Base-by-base conservation (phyloP, 1,139 yeast genomes). In the Pichia terricola region DNA sequence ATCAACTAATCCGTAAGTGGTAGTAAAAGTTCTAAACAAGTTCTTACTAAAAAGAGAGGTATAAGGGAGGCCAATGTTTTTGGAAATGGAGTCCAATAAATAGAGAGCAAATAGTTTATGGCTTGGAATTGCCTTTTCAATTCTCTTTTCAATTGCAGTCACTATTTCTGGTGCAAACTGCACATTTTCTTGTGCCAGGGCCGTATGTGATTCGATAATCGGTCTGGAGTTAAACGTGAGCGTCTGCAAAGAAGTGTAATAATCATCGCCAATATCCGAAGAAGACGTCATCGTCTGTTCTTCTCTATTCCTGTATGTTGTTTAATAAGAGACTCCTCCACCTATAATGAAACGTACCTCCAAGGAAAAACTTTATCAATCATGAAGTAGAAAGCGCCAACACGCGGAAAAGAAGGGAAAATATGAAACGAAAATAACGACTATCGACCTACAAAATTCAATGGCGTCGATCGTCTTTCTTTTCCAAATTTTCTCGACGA, bases 171-270 rank as follows among this genome's bases (percentile, higher is more conserved):
- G 78, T 5, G 97, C 96, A 44, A 74, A 77, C 41, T 75, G 73
- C 31, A 78, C 72, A 60, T 86, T 86, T 58, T 91, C 97, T 54
- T 77, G 83, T 9, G 98, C 97, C 45, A 88, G 77, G 40, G 76
- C 72, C n/a, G 98, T 91, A 54, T 89, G 72, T 42, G 79, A 82
- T 42, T 84, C 82, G 53, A 91, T 91, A 44, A 89, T 84, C 11
- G 96, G 96, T 48, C 89, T 73, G 6, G 96, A 86, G 62, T 88
- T 89, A 66, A 83, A 81, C 7, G 95, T 87, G 53, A 91, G 70
- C 51, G 86, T 95, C 39, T 74, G 72, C 44, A 91, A 66, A 34
- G 86, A 78, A 50, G 72, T 74, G 40, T 73, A 71, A 61, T 80
- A 87, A 62, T 85, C 94, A 49, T 71, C 72, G 32, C 77, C 77